Conservation (phyloP, 176 grass and related monocot species). For the Phoenix roebelenii region DNA sequence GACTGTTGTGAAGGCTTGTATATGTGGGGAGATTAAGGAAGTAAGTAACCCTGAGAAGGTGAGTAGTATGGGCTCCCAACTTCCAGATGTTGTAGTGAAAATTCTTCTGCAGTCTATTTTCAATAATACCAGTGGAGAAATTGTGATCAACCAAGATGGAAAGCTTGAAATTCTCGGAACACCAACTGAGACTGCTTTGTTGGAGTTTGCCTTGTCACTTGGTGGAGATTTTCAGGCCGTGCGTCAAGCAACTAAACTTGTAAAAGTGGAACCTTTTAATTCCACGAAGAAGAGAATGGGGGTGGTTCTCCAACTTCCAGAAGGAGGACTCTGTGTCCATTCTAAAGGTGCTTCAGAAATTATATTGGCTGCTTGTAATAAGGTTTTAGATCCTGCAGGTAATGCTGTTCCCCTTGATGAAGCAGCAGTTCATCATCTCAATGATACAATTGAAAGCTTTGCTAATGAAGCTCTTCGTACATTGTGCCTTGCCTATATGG, state of each 20-base stretch:
- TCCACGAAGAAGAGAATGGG: conserved; percentile 93
- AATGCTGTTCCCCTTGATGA: conserved; percentile 47
- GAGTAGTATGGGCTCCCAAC: conserved; percentile 51
- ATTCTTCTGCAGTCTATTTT: conserved; percentile 84
- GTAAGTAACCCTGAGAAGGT: conserved; percentile 34
- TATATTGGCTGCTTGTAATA: conserved; percentile 67
- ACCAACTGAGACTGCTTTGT: conserved; percentile 80
- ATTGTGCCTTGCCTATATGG: conserved; percentile 75
- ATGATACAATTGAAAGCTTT: conserved; percentile 68
- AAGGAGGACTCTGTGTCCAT: conserved; percentile 52
- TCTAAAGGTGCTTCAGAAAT: conserved; percentile 98
- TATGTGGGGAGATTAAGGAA: conserved; percentile 62
- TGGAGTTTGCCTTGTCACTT: conserved; percentile 81
- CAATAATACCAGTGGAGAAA: conserved; percentile 89
- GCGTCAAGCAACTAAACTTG: conserved; percentile 50
- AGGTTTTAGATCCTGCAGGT: conserved; percentile 62
- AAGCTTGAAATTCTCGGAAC: conserved; percentile 75
- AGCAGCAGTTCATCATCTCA: conserved; percentile 43
- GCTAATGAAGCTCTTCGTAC: conserved; percentile 85
- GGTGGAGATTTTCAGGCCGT: conserved; percentile 78
- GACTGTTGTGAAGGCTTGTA: conserved; percentile 88
- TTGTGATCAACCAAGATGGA: conserved; percentile 60
- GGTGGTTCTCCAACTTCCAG: conserved; percentile 66
- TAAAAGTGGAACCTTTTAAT: conserved; percentile 97
- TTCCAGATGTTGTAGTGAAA: conserved; percentile 47